Conservation (phyloP, 176 grass and related monocot genomes). For the Pontederia crassipes region DNA sequence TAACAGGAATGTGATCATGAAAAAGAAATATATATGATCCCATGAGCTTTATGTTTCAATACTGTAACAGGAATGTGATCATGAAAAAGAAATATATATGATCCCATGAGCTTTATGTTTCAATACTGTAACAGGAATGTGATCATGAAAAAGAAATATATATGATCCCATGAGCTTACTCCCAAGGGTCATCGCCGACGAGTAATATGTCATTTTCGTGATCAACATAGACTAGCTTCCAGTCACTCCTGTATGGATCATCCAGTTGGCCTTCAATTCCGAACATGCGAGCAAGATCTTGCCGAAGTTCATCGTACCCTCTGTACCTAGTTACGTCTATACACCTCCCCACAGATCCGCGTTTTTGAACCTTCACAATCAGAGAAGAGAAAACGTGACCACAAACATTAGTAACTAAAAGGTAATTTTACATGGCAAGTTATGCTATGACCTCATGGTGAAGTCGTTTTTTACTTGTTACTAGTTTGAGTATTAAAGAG, state of each 20-base stretch:
- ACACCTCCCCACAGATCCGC: conserved; percentile 90
- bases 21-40: too few relatives aligned
- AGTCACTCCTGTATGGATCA: conserved; percentile 77
- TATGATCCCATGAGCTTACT: conserved; percentile 42
- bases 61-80: neutral
- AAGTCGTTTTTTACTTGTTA: too few relatives aligned
- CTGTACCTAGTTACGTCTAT: conserved; percentile 86
- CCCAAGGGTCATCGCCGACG: conserved; percentile 97
- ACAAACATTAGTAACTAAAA: conserved; percentile 3
- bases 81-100: too few relatives aligned
- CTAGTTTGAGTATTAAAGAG: too few relatives aligned
- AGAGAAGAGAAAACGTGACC: conserved; percentile 18
- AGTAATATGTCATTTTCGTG: conserved; percentile 95
- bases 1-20: neutral
- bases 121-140: neutral
- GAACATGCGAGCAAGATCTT: conserved; percentile 92
- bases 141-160: neutral
- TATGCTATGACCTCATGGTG: too few relatives aligned
- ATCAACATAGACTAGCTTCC: conserved; percentile 97
- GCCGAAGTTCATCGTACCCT: conserved; percentile 75
- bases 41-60: too few relatives aligned
- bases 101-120: conserved; percentile 22
- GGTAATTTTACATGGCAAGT: too few relatives aligned
- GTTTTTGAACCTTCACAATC: conserved; percentile 87
- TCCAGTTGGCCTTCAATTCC: conserved; percentile 90